Base-by-base conservation (phyloP, 345 rosid species). In the Populus euphratica region DNA sequence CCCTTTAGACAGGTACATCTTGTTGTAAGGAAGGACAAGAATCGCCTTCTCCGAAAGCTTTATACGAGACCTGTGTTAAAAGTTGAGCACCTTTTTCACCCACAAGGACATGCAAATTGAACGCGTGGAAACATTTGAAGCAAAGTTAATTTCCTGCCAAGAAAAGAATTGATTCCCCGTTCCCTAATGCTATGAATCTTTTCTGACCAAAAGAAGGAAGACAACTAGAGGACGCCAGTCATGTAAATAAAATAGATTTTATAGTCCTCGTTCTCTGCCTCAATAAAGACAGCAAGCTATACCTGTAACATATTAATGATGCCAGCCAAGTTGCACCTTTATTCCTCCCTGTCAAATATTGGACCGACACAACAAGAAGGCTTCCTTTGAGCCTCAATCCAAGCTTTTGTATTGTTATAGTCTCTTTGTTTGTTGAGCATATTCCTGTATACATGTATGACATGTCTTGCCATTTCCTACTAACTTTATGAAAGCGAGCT, bases 1-100 rank as follows among this genome's bases (percentile, higher is more conserved):
- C 54, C 84, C 79, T 72, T 78, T 73, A 41, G 76, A 84, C 79
- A 73, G 83, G 82, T 79, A 68, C 61, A 63, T 66, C 18, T n/a
- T 68, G 80, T 23, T 41, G 67, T 68, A 72, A 69, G 49, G 49
- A 74, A 78, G 72, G 87, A 77, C 66, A 84, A 78, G 83, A 38
- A 70, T 80, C 1, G 63, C 9, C 63, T 54, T 68, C 64, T 72
- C 36, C 9, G 47, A 74, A 76, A 59, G 20, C 68, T 36, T 73
- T 75, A 6, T 6, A 59, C 31, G 29, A 61, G 35, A 65, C 80
- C 81, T 70, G 70, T 52, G 5, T 36, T 52, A 67, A 47, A 84
- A 70, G 84, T 73, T 73, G 29, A 35, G 69, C 68, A 25, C 75
- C 79, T 79, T 78, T 72, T 56, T 77, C 54, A 23, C 56, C 43